Evolutionary conservation across 2,329 filamentous ascomycete species (phyloP), one percentile per base, ranked within the genome.

Genomic region (Intubia oerlemansii): DNA sequence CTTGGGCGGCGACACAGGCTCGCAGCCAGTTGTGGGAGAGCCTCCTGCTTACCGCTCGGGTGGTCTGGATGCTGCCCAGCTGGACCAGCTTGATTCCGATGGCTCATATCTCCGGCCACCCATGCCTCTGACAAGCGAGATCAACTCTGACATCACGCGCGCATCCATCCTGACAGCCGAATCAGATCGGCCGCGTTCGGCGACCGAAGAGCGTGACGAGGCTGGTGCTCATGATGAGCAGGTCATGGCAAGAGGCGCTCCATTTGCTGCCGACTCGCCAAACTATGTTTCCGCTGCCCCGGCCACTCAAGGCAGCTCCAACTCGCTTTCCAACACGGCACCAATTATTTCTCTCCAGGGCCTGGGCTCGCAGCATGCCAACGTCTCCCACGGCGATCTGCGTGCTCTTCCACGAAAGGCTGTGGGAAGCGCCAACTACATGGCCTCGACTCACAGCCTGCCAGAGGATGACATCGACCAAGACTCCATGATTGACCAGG

Each of bases 121-220:
- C 5, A 81, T 93, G 74, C 85, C 85, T 3, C 61, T 92, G 36
- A 74, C 77, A 49, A 92, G 84, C 49, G 79, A 81, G 32, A 66
- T 91, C 32, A 76, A 79, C 38, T 91, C 85, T 0, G 84, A 93
- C 29, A 51, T 93, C 31, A 95, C 85, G 1, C 65, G 85, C 40
- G 76, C 76, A 11, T 93, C 85, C 0, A 79, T 95, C 30, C 52
- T 88, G 12, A 88, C 84, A 5, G 77, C 79, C 17, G 71, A 77
- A 17, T 79, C 78, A 0, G 79, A 80, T 37, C 58, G 70, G 29
- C 74, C 78, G 11, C 60, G 64, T 26, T 79, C 76, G 12, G 68
- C 72, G 14, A 73, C 60, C 42, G 70, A 63, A 41, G 65, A 64
- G 50, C 57, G 51, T 5, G 35, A 32, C 14, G 26, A 28, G 10